phyloP scores from a whole-genome alignment of 768 basidiomycete species.

The Podaxis mareebaensis region DNA sequence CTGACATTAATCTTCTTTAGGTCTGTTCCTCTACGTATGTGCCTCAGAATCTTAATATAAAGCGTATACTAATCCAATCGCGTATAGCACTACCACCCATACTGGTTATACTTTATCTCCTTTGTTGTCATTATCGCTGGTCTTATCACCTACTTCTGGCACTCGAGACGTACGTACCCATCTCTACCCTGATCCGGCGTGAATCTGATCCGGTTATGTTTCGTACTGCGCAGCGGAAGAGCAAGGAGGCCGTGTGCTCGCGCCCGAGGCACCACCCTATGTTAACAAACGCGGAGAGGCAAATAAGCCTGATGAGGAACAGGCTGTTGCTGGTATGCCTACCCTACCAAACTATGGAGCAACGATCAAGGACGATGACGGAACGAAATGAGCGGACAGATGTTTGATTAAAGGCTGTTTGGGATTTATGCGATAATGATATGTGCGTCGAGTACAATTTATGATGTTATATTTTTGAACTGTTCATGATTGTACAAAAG shows the following conservation, averaged over 20 bases:
- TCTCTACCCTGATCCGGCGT: background rate
- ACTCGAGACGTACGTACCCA: slow-evolving; percentile 66
- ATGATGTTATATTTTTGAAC: too few relatives aligned
- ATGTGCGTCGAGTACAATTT: too few relatives aligned
- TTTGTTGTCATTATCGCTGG: slow-evolving; percentile 72
- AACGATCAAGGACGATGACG: background rate
- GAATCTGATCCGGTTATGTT: background rate
- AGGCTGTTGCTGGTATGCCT: slow-evolving; percentile 9
- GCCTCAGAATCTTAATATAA: too few relatives aligned
- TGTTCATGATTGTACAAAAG: too few relatives aligned
- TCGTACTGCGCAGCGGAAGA: slow-evolving; percentile 56
- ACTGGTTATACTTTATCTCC: slow-evolving; percentile 87
- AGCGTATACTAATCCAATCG: slow-evolving; percentile 2
- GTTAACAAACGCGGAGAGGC: slow-evolving; percentile 35
- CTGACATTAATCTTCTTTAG: slow-evolving; percentile 24
- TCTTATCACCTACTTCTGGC: slow-evolving; percentile 85
- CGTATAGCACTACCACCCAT: slow-evolving; percentile 73
- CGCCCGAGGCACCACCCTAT: slow-evolving; percentile 62
- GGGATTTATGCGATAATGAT: background rate
- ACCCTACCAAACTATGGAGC: background rate
- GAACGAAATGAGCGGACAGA: background rate
- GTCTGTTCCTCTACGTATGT: slow-evolving; percentile 53
- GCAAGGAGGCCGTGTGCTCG: slow-evolving; percentile 53
- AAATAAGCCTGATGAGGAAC: slow-evolving; percentile 18
- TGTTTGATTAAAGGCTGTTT: background rate